These are phyloP conservation scores for Fagopyrum homotropicum DNA, from an alignment of 148 eudicot genomes.

Conservation along the genomic window DNA sequence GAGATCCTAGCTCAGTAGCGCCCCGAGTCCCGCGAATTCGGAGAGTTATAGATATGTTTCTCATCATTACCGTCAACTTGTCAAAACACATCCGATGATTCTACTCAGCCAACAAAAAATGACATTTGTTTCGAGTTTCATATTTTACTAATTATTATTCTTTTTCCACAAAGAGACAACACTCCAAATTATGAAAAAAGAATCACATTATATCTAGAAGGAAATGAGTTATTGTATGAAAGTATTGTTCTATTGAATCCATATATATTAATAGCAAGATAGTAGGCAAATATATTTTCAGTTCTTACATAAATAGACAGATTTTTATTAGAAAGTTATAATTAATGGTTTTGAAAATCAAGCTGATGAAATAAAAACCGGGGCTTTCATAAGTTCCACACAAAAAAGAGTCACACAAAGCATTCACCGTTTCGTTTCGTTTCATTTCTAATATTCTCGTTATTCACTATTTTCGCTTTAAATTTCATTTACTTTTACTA, in stretches of 20 bases:
- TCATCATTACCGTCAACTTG: constrained; percentile 71
- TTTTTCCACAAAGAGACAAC: constrained; percentile 1
- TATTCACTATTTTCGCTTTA: no score
- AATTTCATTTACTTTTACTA: no score
- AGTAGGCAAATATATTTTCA: no score
- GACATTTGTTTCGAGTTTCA: neutral
- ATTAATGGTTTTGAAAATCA: neutral
- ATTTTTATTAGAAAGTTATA: neutral
- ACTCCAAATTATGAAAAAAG: neutral
- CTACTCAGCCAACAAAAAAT: neutral
- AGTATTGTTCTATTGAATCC: no score
- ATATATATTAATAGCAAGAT: no score
- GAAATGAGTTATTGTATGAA: neutral
- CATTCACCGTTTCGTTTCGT: no score
- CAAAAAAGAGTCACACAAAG: no score
- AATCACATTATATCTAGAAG: neutral
- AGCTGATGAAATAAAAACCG: neutral
- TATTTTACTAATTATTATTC: neutral
- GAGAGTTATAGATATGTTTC: constrained; percentile 26
- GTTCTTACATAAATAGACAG: neutral
- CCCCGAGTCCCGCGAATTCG: no score
- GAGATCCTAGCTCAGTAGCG: no score
- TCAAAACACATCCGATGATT: neutral
- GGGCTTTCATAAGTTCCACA: no score
- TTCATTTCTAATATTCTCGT: no score